Base-by-base conservation (phyloP, 768 basidiomycete genomes). In the Lepiota brunneoincarnata region DNA sequence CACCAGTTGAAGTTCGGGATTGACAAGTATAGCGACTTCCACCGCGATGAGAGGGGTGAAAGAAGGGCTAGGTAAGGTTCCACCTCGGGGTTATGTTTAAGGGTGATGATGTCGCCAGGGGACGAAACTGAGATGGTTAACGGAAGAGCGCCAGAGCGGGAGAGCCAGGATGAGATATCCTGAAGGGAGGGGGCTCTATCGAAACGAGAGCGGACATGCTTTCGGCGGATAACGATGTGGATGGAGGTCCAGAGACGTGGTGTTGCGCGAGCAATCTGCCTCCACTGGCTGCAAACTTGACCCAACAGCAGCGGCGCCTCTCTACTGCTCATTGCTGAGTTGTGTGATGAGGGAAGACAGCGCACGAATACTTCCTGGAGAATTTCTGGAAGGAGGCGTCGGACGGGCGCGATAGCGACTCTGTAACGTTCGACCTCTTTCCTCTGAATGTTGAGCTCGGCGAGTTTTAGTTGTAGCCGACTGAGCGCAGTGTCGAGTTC, bases 351-450 rank as follows among this genome's bases (percentile, higher is more conserved):
- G 0, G 62, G 59, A 20, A 63, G 59, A 35, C 60, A 63, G 6
- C 24, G 45, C 1, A 60, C 9, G 49, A 65, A 65, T 26, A 65
- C 60, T 28, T 59, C 59, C 15, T 58, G 59, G 12, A 65, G 54
- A 24, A 63, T 55, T 34, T 65, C 62, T 11, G 50, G 56, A 2
- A 61, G 59, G 20, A 65, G 46, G 15, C 53, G 51, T 26, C 58
- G 51, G 26, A 59, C 51, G 28, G 55, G 60, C 2, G 60, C 26
- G 20, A 44, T 47, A n/a, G 52, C n/a, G 18, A 21, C 15, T 6
- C 4, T 28, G 23, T 45, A 17, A 4, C 4, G n/a, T 6, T 35
- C n/a, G 4, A 53, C 6, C 4, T 36, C 9, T 11, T 1, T 18
- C 0, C 26, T 38, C 3, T 53, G 31, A 7, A 6, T 2, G 6